Evolutionary conservation across 164 flowering plant species (phyloP), one percentile per base, ranked within the genome.

Genomic region (Kingdonia uniflora): DNA sequence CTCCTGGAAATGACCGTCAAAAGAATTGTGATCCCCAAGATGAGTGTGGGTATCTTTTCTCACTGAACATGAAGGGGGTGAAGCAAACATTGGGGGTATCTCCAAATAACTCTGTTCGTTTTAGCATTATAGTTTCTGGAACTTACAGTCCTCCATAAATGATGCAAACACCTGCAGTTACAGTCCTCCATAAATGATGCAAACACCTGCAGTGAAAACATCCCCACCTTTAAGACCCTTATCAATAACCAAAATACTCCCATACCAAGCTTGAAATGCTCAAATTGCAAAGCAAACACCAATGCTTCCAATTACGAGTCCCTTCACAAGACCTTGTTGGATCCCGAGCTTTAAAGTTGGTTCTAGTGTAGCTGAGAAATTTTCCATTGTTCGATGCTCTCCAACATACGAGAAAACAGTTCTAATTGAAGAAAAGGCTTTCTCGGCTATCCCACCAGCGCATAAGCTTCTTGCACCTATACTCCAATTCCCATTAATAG

Each of bases 361-460:
- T 29, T 29, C 8, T 29, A 80, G 71, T 11, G 76, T 68, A 14
- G 24, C 26, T 14, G 73, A 65, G 52, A 71, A 78, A 14, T 57
- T 61, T 0, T 48, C 44, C 1, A 59, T 13, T 3, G 79, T 76
- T 41, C 64, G 73, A 1, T 14, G 16, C 63, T 80, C 86, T 1
- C 72, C 80, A 1, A 71, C 79, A 49, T 65, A 78, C 10, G 81
- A 76, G 49, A 70, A 72, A 1, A 78, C 76, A 1, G 80, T 71
- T 25, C 80, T 55, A 13, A 80, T 67, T 0, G 86, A 74, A 2
- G 83, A 78, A 20, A 74, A 47, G 16, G 79, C 76, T 29, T 78
- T 78, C 50, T 79, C 84, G 12, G 70, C 79, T 15, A 75, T 69
- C 11, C 76, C 72, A 42, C 81, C 78, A 11, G 85, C 85, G 42